phyloP scores from a whole-genome alignment of 306 rosid species.

The Glycine soja region DNA sequence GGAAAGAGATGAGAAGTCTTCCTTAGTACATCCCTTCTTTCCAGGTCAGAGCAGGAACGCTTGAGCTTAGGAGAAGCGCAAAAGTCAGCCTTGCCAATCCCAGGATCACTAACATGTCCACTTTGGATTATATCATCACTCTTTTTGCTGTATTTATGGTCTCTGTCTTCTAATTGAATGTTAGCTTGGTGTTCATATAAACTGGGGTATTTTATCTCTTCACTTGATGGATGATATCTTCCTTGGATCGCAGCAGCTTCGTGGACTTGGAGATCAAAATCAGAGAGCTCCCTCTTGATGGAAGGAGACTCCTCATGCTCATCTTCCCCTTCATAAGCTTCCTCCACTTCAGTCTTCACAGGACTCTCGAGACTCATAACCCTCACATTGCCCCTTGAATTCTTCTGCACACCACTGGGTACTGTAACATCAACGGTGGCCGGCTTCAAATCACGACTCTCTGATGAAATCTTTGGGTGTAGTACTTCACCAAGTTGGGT shows the following conservation, averaged over 20 bases:
- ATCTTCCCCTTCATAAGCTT: slow-evolving; percentile 83
- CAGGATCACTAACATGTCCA: slow-evolving; percentile 95
- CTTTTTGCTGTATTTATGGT: slow-evolving; percentile 41
- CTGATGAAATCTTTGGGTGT: slow-evolving; percentile 48
- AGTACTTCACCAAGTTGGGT: slow-evolving; percentile 56
- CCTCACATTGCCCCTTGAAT: slow-evolving; percentile 59
- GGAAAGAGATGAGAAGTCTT: slow-evolving; percentile 57
- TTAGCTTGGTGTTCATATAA: slow-evolving; percentile 42
- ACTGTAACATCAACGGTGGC: slow-evolving; percentile 48
- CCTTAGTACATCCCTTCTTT: slow-evolving; percentile 63
- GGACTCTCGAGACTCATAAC: slow-evolving; percentile 61
- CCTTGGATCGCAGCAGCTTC: slow-evolving; percentile 52
- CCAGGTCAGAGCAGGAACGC: slow-evolving; percentile 92
- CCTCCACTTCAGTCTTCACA: slow-evolving; percentile 58
- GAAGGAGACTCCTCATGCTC: slow-evolving; percentile 71
- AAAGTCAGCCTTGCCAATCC: slow-evolving; percentile 62
- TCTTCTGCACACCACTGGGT: slow-evolving; percentile 52
- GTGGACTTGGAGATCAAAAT: slow-evolving; percentile 62
- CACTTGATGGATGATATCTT: slow-evolving; percentile 47
- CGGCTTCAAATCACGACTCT: slow-evolving; percentile 52
- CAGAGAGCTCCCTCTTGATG: slow-evolving; percentile 62
- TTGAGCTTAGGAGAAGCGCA: slow-evolving; percentile 73
- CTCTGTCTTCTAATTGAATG: slow-evolving; percentile 50
- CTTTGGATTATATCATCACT: slow-evolving; percentile 56
- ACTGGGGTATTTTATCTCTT: slow-evolving; percentile 44